Evolutionary conservation across 179 eudicot genomes (phyloP), one percentile per base, ranked within the genome.

Genomic region (Camellia oleifera): DNA sequence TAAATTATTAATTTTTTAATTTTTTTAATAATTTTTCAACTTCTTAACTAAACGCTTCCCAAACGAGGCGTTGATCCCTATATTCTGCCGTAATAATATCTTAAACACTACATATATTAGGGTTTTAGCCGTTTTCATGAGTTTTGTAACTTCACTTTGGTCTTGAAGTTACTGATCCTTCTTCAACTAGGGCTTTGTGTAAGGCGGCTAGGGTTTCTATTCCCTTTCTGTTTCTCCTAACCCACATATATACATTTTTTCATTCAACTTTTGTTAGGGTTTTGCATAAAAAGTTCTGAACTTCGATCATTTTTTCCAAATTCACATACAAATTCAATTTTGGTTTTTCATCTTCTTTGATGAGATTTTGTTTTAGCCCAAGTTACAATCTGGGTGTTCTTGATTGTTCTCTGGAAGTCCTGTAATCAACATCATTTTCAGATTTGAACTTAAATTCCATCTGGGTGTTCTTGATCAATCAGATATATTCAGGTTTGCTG

Each of bases 141-240:
- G 64, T 3, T 12, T 60, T 4, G 64, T 18, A 60, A 4, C 5
- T 60, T 17, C 8, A 18, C 50, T 56, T 52, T 61, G 76, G 75
- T 72, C 50, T 72, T 32, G 40, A 32, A 32, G 40, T 32, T 67
- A 4, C 52, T 13, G 61, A 57, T 17, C 64, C 6, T 17, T 7
- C 0, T 17, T 60, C 20, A 14, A 15, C 11, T 67, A 67, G 70
- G 70, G 17, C 11, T 76, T 76, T 2, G 14, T 14, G 8, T 40
- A 58, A 40, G 78, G 78, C 78, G 78, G 78, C 78, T 62, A 76
- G 78, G 78, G 78, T 75, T 75, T 52, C 70, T 3, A 67, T 67
- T 40, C 70, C n/a, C 11, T 5, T 13, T 67, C 70, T 40, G 40
- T 6, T 32, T 7, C 2, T 32, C 45, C 15, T 4, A 2, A 26